These are phyloP conservation scores for Fusarium napiforme DNA, from an alignment of 2,329 filamentous ascomycete species.

Conservation along the genomic window DNA sequence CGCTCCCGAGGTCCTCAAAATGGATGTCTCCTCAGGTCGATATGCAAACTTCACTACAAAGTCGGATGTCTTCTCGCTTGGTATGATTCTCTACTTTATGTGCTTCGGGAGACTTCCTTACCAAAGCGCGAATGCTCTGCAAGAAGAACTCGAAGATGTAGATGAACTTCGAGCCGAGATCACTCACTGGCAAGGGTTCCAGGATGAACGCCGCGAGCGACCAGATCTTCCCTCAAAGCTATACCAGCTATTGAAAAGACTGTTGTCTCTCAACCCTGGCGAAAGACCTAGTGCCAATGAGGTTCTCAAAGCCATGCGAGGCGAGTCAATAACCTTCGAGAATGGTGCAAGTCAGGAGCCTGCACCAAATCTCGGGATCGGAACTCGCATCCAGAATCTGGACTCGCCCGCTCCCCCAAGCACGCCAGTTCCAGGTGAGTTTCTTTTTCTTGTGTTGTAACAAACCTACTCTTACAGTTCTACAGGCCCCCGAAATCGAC, in stretches of 20 bases:
- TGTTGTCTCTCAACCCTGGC: constrained; percentile 80
- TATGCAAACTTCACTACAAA: constrained; percentile 97
- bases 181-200: constrained; percentile 85
- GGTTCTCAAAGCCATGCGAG: constrained; percentile 81
- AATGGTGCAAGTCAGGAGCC: constrained; percentile 52
- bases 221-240: constrained; percentile 87
- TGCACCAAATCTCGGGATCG: constrained; percentile 54
- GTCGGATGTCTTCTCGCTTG: constrained; percentile 96
- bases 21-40: constrained; percentile 71
- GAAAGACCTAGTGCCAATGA: constrained; percentile 87
- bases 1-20: constrained; percentile 88
- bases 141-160: constrained; percentile 93
- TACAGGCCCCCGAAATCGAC: constrained; percentile 47
- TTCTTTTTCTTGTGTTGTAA: constrained; percentile 13
- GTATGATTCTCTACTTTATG: constrained; percentile 99
- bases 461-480: constrained; percentile 45
- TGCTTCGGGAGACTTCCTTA: constrained; percentile 94
- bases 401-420: constrained; percentile 63
- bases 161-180: constrained; percentile 89
- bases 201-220: constrained; percentile 77
- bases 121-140: constrained; percentile 80
- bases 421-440: constrained; percentile 60
- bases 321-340: constrained; percentile 64
- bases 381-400: constrained; percentile 64
- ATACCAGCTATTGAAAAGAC: constrained; percentile 83